phyloP scores from a whole-genome alignment of 345 rosid genomes.

The Citrus medica region DNA sequence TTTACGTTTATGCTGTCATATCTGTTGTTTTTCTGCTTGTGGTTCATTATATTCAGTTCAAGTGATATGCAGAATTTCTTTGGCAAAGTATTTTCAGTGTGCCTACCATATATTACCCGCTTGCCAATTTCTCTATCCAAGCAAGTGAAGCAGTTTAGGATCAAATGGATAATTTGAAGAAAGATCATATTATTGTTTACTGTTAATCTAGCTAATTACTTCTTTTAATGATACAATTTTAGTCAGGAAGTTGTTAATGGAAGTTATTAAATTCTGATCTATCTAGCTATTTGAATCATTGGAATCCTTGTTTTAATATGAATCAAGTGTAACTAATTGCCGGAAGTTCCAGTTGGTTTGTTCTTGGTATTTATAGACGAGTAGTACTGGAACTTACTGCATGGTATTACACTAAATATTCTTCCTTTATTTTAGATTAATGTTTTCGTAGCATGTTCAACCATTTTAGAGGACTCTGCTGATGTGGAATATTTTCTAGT shows the following conservation, averaged over 20 bases:
- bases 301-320: neutral
- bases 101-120: neutral
- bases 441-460: neutral
- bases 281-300: neutral
- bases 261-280: neutral
- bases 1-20: neutral
- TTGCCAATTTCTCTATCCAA: neutral
- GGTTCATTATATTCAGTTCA: conserved; percentile 5
- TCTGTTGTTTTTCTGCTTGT: neutral
- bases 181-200: neutral
- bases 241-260: neutral
- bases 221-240: neutral
- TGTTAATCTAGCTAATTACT: neutral
- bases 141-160: neutral
- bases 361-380: neutral
- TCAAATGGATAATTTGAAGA: neutral
- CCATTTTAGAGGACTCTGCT: neutral
- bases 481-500: neutral
- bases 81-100: neutral
- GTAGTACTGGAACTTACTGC: neutral
- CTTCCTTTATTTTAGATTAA: neutral
- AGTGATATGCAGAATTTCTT: neutral
- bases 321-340: neutral
- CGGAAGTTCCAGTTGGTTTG: neutral
- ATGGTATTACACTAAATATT: neutral